phyloP scores from a whole-genome alignment of 2,329 filamentous ascomycete genomes.

The Microascus cirrosus region DNA sequence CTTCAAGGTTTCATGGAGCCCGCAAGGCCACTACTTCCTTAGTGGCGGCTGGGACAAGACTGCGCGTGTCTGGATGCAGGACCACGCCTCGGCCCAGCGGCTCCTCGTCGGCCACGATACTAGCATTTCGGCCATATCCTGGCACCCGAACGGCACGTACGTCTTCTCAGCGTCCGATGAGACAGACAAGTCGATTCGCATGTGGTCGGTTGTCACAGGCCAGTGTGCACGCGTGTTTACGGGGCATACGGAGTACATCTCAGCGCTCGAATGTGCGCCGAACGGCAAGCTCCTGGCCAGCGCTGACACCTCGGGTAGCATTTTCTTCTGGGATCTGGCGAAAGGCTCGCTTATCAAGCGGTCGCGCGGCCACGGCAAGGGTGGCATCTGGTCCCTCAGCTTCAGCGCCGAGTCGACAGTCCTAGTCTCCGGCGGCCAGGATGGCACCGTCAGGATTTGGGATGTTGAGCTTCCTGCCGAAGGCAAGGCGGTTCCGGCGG shows the following conservation, averaged over 20 bases:
- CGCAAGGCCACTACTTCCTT: slow-evolving; percentile 90
- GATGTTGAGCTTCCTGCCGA: slow-evolving; percentile 69
- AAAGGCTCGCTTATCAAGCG: slow-evolving; percentile 80
- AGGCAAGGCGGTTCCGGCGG: slow-evolving; percentile 40
- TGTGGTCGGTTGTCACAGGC: slow-evolving; percentile 91
- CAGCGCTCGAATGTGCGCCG: slow-evolving; percentile 71
- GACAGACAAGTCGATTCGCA: slow-evolving; percentile 79
- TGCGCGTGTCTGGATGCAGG: slow-evolving; percentile 82
- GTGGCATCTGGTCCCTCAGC: slow-evolving; percentile 84
- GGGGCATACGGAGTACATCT: slow-evolving; percentile 82
- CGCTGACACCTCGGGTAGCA: slow-evolving; percentile 78
- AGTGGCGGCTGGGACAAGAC: slow-evolving; percentile 83
- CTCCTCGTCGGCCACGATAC: slow-evolving; percentile 89
- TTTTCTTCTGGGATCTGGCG: slow-evolving; percentile 89
- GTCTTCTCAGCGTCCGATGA: slow-evolving; percentile 85
- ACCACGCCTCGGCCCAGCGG: slow-evolving; percentile 79
- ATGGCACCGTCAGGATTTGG: slow-evolving; percentile 90
- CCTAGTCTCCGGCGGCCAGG: slow-evolving; percentile 80
- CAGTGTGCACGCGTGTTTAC: slow-evolving; percentile 84
- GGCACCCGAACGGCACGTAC: slow-evolving; percentile 91
- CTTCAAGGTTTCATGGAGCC: slow-evolving; percentile 81
- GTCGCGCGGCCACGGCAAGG: slow-evolving; percentile 86
- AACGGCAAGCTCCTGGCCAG: slow-evolving; percentile 87
- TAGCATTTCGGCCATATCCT: slow-evolving; percentile 80
- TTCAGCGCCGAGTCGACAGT: slow-evolving; percentile 91